Conservation (phyloP, 1,284 basidiomycete genomes). For the Rhodotorula sp. region DNA sequence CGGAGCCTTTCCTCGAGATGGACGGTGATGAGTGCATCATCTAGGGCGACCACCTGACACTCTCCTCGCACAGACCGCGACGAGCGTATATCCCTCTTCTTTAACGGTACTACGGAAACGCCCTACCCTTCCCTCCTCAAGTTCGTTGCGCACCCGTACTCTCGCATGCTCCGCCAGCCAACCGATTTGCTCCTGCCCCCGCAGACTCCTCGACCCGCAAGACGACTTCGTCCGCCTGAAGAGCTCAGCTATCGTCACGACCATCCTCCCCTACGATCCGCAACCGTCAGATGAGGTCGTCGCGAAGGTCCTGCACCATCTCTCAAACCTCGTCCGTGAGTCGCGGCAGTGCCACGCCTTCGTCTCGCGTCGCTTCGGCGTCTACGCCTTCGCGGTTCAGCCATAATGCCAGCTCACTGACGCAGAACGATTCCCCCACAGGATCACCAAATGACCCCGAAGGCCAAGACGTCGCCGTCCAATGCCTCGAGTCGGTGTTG, state of each 20-base stretch:
- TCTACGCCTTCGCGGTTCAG: too few relatives aligned
- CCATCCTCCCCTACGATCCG: constrained; percentile 65
- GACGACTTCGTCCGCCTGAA: constrained; percentile 94
- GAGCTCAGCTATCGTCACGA: constrained; percentile 79
- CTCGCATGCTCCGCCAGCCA: background rate
- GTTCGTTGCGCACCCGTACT: constrained; percentile 51
- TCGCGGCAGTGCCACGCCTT: constrained; percentile 43
- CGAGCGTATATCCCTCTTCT: constrained; percentile 48
- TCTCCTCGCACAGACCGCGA: constrained; percentile 41
- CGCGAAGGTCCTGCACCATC: constrained; percentile 22
- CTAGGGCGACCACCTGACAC: constrained; percentile 26
- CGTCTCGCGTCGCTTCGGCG: constrained; percentile 51
- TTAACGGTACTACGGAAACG: constrained; percentile 61
- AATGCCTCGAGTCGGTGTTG: constrained; percentile 82
- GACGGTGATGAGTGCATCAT: too few relatives aligned
- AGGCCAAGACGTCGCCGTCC: constrained; percentile 83
- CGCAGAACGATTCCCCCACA: background rate
- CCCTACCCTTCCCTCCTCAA: constrained; percentile 81
- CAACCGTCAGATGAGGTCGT: constrained; percentile 18
- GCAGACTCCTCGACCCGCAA: constrained; percentile 73
- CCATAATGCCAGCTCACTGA: background rate
- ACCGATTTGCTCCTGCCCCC: background rate
- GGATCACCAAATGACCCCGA: constrained; percentile 51
- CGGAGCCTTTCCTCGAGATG: background rate
- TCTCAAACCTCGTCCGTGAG: constrained; percentile 37